Conservation (phyloP, 2,329 filamentous ascomycete genomes). For the Fonsecaea monophora region DNA sequence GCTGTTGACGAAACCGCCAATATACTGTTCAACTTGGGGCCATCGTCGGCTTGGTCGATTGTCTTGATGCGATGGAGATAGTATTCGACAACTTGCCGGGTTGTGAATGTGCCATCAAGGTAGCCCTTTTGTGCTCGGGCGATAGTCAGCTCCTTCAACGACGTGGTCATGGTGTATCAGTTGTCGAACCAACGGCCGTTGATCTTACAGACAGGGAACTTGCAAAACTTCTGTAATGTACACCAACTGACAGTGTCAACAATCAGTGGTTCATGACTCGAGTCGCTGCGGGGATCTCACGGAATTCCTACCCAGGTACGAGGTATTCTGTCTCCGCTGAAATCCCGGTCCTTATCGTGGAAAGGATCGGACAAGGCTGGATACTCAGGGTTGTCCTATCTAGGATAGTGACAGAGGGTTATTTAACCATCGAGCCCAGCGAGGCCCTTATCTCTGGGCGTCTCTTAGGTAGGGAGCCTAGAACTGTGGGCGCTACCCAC, state of each 20-base stretch:
- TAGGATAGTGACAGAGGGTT: not conserved
- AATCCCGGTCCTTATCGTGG: slow-evolving; percentile 4
- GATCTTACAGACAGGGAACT: not conserved
- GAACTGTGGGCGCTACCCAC: not conserved
- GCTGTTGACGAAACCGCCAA: slow-evolving; percentile 57
- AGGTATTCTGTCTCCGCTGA: not conserved
- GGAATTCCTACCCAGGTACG: not conserved
- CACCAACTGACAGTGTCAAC: not conserved
- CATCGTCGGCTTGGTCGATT: slow-evolving; percentile 20
- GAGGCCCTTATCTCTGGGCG: slow-evolving; percentile 8
- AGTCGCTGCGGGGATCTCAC: slow-evolving; percentile 1
- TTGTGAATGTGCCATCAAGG: slow-evolving; percentile 17
- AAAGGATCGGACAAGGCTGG: slow-evolving; percentile 8
- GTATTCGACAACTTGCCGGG: slow-evolving; percentile 26
- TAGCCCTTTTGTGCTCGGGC: slow-evolving; percentile 25
- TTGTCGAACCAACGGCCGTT: not conserved
- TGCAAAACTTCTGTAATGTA: not conserved
- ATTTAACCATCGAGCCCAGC: not conserved
- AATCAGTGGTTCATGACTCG: not conserved
- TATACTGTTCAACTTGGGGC: slow-evolving; percentile 26
- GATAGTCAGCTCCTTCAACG: slow-evolving; percentile 23
- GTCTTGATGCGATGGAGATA: slow-evolving; percentile 25
- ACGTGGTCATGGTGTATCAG: not conserved
- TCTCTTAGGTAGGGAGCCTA: not conserved
- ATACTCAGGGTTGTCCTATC: not conserved